Evolutionary conservation across 2,329 filamentous ascomycete species (phyloP), one percentile per base, ranked within the genome.

Genomic region (Balansia obtecta): DNA sequence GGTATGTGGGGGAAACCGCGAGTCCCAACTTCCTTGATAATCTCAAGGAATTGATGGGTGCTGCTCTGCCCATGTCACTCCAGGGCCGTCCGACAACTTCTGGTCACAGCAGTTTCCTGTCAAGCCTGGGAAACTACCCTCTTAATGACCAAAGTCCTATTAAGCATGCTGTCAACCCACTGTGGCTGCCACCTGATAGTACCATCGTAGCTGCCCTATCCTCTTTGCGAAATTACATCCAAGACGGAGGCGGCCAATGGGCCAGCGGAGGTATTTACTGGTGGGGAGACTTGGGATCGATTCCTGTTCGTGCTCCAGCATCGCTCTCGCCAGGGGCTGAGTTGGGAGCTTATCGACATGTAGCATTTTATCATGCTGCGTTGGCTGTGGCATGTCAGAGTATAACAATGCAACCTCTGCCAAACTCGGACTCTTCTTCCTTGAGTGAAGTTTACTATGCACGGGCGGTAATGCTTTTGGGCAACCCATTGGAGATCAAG

Each of bases 1-100:
- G 72, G 12, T 76, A 72, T 56, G 65, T 73, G 2, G 74, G 74
- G 39, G 70, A 71, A 56, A 75, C 72, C 8, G 74, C 72, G 20
- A 72, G 71, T 15, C 71, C 72, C 11, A 72, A 69, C 1, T 76
- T 76, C 49, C 65, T 76, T 5, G 73, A 76, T 51, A 62, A 70
- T 16, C 58, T 76, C 41, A 75, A 75, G 53, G 67, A 68, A 47
- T 70, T 75, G 52, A 72, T 76, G 61, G 60, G 60, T 39, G 50
- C 52, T 12, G 52, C 42, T 40, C 22, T 54, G 22, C 52, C 52
- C n/a, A 50, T 34, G 20, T 47, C 52, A 22, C 45, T 46, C 8
- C 50, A 51, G 9, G 41, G 45, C 32, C 20, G 34, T 15, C 34
- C 50, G 22, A 41, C 52, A 9, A 43, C 33, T 18, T 44, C 40